Percentiles rank a stretch among this genome's conserved stretches.
phyloP scores from a whole-genome alignment of 2,329 filamentous ascomycete genomes.

The Cladophialophora yegresii region DNA sequence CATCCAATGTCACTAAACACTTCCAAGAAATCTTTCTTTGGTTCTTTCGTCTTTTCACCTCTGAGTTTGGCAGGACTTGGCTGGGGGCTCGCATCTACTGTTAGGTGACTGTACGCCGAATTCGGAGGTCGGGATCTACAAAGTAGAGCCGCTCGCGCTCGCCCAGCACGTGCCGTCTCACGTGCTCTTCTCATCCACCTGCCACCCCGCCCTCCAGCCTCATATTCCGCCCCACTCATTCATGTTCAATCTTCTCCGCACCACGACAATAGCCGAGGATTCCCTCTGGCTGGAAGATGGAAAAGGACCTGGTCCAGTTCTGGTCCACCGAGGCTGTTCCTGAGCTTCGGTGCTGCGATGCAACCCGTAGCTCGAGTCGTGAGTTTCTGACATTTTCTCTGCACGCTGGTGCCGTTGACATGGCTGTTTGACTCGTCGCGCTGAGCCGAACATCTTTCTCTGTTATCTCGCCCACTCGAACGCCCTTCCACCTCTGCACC shows the following conservation, averaged over 20 bases:
- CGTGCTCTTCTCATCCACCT: neutral
- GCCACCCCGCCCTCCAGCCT: neutral
- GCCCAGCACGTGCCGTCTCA: neutral
- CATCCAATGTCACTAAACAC: neutral
- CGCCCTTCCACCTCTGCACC: neutral
- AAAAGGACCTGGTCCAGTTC: neutral
- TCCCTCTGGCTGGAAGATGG: neutral
- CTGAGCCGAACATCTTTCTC: neutral
- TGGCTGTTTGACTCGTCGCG: neutral
- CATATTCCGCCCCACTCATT: neutral
- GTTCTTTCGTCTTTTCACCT: neutral
- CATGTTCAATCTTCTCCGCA: constrained; percentile 5
- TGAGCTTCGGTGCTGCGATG: neutral
- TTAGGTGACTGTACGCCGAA: no score
- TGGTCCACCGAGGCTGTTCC: constrained; percentile 2
- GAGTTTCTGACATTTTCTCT: neutral
- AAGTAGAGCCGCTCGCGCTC: neutral
- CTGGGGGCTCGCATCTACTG: no score
- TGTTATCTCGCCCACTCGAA: neutral
- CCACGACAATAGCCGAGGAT: constrained; percentile 15
- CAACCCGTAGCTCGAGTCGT: neutral
- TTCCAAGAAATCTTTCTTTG: neutral
- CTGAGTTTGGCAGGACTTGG: neutral
- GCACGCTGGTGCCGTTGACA: neutral
- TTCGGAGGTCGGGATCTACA: no score